Evolutionary conservation across 2,329 filamentous ascomycete genomes (phyloP), one percentile per base, ranked within the genome.

Genomic region (Colletotrichum lentis): DNA sequence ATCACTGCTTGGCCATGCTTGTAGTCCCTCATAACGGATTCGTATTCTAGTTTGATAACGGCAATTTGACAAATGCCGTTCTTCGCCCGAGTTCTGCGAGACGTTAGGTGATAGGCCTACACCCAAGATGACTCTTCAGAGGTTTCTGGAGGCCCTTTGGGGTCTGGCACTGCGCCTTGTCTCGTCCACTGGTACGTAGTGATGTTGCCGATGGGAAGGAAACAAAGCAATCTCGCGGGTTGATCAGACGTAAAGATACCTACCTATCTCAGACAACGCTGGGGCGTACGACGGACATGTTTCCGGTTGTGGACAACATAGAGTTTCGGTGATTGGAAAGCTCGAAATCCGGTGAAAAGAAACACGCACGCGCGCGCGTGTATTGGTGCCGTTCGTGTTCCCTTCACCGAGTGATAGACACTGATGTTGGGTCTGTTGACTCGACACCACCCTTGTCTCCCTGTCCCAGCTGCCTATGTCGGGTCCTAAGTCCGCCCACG

Each of bases 391-490:
- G 11, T 16, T 18, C 5, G 1, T 22, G 4, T 53, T 55, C 35
- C 50, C 47, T n/a, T 22, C 44, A 3, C 27, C 49, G 6, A 56
- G 12, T 18, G 31, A 1, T 50, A 16, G 8, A 16, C 37, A 27
- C 43, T 10, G 62, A 37, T 52, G 50, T 55, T 43, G 49, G 49
- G 43, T 59, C 35, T 49, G 16, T 16, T 31, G 43, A 44, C 55
- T 44, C 3, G n/a, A 44, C 8, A 35, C 22, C 61, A 54, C 41
- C 54, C 24, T 43, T 49, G 61, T 35, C 47, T 59, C 64, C 18
- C 11, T 41, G 39, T 1, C 20, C 37, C 55, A 43, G 44, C 54
- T 68, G 43, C 41, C 43, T 49, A 7, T 20, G n/a, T 27, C 16
- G n/a, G 35, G 37, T 60, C 39, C 54, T n/a, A 35, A 50, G 37